These are phyloP conservation scores for Aureobasidium pullulans DNA, from an alignment of 2,329 filamentous ascomycete species.

Conservation along the genomic window DNA sequence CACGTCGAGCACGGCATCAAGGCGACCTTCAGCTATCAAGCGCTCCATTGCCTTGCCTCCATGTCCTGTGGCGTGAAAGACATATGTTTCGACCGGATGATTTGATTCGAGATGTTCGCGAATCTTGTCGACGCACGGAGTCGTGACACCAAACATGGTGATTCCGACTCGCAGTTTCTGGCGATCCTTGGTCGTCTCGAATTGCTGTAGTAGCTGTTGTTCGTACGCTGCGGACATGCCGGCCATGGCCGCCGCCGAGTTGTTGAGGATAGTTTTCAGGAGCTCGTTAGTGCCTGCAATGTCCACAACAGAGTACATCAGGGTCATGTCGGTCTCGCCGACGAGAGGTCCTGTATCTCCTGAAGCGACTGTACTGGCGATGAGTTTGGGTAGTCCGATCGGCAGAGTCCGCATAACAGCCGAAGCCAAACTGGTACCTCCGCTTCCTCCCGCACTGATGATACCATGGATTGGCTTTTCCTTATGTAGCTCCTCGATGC, in stretches of 20 bases:
- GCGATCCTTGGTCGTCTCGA: background rate
- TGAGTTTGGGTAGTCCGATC: slow-evolving; percentile 61
- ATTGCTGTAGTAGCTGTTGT: background rate
- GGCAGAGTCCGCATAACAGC: slow-evolving; percentile 56
- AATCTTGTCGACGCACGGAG: slow-evolving; percentile 53
- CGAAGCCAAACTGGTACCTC: slow-evolving; percentile 54
- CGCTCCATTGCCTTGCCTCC: slow-evolving; percentile 64
- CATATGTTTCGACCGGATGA: slow-evolving; percentile 49
- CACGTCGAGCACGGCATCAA: slow-evolving; percentile 63
- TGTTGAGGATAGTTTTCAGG: slow-evolving; percentile 50
- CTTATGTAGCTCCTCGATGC: slow-evolving; percentile 37
- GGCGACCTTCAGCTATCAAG: slow-evolving; percentile 47
- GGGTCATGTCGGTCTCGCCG: slow-evolving; percentile 59
- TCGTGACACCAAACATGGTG: slow-evolving; percentile 71
- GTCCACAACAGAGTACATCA: slow-evolving; percentile 67
- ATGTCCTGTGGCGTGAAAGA: slow-evolving; percentile 64
- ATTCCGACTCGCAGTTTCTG: slow-evolving; percentile 50
- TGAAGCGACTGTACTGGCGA: slow-evolving; percentile 62
- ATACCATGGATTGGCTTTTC: slow-evolving; percentile 49
- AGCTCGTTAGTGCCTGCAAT: slow-evolving; percentile 59
- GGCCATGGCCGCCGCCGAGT: slow-evolving; percentile 55
- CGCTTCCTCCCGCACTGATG: slow-evolving; percentile 55
- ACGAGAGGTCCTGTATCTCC: slow-evolving; percentile 59
- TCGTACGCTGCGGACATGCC: slow-evolving; percentile 49
- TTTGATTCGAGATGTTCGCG: slow-evolving; percentile 42